phyloP scores from a whole-genome alignment of 495 filamentous ascomycete genomes.

The Jackrogersella multiformis region DNA sequence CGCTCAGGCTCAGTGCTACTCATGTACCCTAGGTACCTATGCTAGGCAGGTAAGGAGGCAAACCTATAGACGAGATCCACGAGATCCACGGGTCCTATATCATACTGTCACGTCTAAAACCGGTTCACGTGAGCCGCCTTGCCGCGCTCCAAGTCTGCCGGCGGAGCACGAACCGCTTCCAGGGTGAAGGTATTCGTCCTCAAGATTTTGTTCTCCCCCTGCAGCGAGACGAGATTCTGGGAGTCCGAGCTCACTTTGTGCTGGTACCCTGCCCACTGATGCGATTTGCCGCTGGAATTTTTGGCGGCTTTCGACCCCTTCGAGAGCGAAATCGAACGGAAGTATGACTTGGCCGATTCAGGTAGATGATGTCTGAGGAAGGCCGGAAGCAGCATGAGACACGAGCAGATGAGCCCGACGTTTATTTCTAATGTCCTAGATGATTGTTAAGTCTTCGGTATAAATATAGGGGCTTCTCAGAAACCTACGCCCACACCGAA shows the following conservation, averaged over 20 bases:
- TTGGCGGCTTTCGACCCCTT: neutral
- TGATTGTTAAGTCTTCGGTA: neutral
- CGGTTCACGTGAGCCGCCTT: neutral
- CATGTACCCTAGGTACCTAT: no score
- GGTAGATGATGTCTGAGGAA: slow-evolving; percentile 11
- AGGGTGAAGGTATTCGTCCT: slow-evolving; percentile 8
- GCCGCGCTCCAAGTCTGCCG: slow-evolving; percentile 5
- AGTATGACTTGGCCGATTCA: neutral
- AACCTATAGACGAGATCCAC: neutral
- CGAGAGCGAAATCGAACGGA: neutral
- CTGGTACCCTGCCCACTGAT: slow-evolving; percentile 5
- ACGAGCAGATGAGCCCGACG: slow-evolving; percentile 2
- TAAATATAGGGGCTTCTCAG: neutral
- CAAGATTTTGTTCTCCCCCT: slow-evolving; percentile 5
- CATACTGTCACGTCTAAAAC: neutral
- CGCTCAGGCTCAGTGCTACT: neutral
- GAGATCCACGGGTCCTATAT: neutral
- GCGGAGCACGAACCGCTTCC: neutral
- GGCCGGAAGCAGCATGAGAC: slow-evolving; percentile 1
- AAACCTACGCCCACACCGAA: slow-evolving; percentile 6
- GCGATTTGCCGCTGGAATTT: neutral
- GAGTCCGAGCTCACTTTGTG: slow-evolving; percentile 10
- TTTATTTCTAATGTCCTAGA: slow-evolving; percentile 3
- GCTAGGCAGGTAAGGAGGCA: no score
- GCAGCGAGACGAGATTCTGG: neutral